Conservation (phyloP, 148 eudicot genomes). For the Spergularia bocconei region DNA sequence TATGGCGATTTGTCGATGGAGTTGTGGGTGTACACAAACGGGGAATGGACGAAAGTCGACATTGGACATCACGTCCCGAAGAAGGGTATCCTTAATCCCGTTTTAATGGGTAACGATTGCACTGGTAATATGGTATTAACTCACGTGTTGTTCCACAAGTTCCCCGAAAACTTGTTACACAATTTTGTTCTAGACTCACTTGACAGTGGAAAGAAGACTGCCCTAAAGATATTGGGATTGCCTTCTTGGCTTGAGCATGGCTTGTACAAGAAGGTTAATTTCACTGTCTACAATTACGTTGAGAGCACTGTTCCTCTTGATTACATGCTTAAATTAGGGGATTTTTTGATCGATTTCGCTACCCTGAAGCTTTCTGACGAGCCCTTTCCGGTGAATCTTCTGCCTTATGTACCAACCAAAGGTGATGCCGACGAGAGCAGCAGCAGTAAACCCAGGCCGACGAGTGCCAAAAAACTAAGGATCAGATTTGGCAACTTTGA, state of each 20-base stretch:
- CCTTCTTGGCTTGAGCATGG: conserved; percentile 4
- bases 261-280: neutral
- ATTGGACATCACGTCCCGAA: neutral
- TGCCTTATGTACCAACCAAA: neutral
- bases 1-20: conserved; percentile 1
- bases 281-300: neutral
- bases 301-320: neutral
- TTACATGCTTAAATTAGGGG: neutral
- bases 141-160: too few species aligned
- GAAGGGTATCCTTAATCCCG: neutral
- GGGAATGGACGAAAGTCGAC: neutral
- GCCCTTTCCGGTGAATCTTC: neutral
- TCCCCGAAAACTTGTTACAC: conserved; percentile 1
- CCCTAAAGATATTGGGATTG: neutral
- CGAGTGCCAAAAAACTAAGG: too few species aligned
- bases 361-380: neutral
- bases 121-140: neutral
- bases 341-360: neutral
- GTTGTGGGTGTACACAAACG: neutral
- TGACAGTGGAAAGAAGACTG: neutral
- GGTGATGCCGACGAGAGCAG: too few species aligned
- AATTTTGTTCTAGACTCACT: neutral
- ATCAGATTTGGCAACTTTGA: too few species aligned
- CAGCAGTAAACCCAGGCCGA: too few species aligned
- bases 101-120: neutral